Evolutionary conservation across 2,329 filamentous ascomycete genomes (phyloP).

Genomic region (Ophiostoma sp.): DNA sequence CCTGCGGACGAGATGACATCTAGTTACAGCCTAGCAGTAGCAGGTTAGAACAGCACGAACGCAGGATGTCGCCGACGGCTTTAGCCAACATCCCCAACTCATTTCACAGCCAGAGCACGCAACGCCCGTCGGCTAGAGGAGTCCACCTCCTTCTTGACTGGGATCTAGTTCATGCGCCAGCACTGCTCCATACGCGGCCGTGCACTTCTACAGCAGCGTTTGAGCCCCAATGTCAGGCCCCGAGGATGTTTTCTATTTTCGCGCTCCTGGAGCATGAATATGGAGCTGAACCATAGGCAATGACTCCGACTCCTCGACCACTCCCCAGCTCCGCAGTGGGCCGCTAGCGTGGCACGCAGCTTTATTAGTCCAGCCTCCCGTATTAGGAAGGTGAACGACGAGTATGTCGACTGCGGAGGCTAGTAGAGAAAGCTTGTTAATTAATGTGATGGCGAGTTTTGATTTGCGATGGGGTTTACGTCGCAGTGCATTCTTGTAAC

Average conservation of each 20-base stretch:
- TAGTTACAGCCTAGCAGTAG: background rate
- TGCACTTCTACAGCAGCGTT: background rate
- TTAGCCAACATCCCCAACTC: background rate
- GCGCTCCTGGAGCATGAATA: background rate
- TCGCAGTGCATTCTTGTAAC: background rate
- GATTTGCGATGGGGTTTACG: background rate
- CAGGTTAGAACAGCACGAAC: background rate
- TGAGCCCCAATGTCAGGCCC: no score
- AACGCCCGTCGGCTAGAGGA: background rate
- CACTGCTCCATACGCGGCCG: background rate
- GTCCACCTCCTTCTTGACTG: conserved; percentile 5
- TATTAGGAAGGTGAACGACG: conserved; percentile 19
- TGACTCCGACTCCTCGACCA: no score
- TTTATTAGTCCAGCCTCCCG: conserved; percentile 10
- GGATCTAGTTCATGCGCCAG: conserved; percentile 4
- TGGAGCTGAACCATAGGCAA: background rate
- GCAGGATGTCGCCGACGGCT: no score
- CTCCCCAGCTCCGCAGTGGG: background rate
- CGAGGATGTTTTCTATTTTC: background rate
- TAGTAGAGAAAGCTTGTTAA: background rate
- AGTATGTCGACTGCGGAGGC: background rate
- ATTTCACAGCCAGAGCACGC: background rate
- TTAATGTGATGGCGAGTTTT: background rate
- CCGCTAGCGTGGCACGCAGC: background rate
- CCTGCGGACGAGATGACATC: background rate